Evolutionary conservation across 768 basidiomycete species (phyloP).

Genomic region (Chiua virens): DNA sequence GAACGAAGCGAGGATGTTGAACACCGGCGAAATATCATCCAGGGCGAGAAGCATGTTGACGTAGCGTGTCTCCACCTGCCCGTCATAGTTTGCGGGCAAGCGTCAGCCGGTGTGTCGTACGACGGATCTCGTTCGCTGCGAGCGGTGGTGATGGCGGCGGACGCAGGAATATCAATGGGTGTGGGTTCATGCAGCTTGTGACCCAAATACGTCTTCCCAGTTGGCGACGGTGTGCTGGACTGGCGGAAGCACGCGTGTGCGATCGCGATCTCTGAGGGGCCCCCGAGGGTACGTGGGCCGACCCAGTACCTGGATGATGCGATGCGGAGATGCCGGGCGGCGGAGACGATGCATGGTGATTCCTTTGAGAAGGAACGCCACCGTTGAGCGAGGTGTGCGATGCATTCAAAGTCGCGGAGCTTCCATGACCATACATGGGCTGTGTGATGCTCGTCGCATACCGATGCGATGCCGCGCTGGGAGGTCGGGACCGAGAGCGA

Average conservation of each 20-base stretch:
- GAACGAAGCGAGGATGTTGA: conserved; percentile 54
- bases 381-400: conserved; percentile 24
- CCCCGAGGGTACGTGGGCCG: conserved; percentile 6
- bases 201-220: not conserved
- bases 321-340: conserved; percentile 6
- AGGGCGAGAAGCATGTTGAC: conserved; percentile 63
- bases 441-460: conserved; percentile 28
- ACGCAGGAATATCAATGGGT: not conserved
- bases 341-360: conserved; percentile 10
- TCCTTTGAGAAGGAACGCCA: conserved; percentile 9
- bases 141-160: not conserved
- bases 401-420: conserved; percentile 17
- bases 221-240: not conserved
- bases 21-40: conserved; percentile 50
- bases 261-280: conserved; percentile 20
- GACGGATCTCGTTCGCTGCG: conserved; percentile 18
- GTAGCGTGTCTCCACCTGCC: conserved; percentile 44
- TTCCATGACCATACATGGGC: conserved; percentile 25
- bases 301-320: conserved; percentile 4
- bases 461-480: conserved; percentile 32
- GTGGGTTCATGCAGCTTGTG: conserved; percentile 3
- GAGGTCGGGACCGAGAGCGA: conserved; percentile 29
- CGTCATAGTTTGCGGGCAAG: conserved; percentile 24
- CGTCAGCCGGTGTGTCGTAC: conserved; percentile 18
- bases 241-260: conserved; percentile 4